Base-by-base conservation (phyloP, 257 asterid species). In the Nicotiana sylvestris region DNA sequence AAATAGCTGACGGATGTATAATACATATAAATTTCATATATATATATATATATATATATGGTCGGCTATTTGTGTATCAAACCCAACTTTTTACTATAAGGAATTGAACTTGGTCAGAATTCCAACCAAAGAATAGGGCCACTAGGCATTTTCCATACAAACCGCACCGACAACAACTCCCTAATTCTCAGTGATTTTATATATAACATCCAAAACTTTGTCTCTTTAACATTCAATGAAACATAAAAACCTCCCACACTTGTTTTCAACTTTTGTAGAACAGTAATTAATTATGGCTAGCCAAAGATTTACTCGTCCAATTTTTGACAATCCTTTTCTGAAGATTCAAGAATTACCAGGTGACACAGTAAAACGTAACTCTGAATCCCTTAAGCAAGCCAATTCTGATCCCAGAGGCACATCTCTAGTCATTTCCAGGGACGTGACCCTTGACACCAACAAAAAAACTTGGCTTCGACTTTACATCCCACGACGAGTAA, bases 401-500 rank as follows among this genome's bases (percentile, higher is more conserved):
- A 84, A 66, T 10, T 29, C 84, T 3, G 91, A 89, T 66, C 85
- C 81, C 4, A 67, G 39, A 7, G 81, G 86, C 64, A 72, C 43
- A 62, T 85, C 88, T 0, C 60, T 86, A 12, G 93, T 88, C 4
- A 85, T 90, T 55, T 83, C 89, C 84, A 91, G 84, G 49, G 95
- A 91, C 65, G 82, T 90, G 3, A 35, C 58, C 1, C 89, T 91
- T 9, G 81, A 90, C 81, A 77, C 86, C 6, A 29, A 2, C 43
- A 88, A 84, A 3, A 83, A 84, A 6, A 90, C 95, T 2, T 90
- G 92, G 95, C 78, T 85, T 49, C 91, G 95, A 1, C 43, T 91
- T 6, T 91, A 90, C 43, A 55, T 88, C 10, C 93, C 94, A 3
- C 70, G 83, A 29, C 68, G 78, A 5, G 15, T 21, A 29, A 78